Conservation (phyloP, 1,284 basidiomycete species). For the Salmacisia buchloeana region DNA sequence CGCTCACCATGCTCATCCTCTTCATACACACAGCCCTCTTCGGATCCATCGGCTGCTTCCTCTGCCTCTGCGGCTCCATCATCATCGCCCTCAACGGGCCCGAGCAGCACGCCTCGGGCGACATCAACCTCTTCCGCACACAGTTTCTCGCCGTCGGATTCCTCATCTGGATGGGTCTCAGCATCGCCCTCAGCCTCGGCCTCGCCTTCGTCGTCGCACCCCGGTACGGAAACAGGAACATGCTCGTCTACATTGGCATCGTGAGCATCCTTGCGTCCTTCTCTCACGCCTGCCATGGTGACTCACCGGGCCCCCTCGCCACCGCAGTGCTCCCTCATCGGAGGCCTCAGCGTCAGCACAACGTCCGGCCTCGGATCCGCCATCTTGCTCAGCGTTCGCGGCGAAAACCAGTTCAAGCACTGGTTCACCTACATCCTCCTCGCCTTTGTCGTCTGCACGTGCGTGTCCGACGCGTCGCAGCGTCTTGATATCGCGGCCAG, state of each 20-base stretch:
- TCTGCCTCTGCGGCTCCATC: constrained; percentile 80
- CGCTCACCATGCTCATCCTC: background rate
- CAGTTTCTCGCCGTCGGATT: constrained; percentile 84
- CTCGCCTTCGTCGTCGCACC: constrained; percentile 68
- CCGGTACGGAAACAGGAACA: constrained; percentile 81
- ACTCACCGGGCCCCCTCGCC: background rate
- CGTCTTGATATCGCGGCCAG: background rate
- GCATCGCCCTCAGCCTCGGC: constrained; percentile 28
- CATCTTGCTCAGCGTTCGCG: constrained; percentile 78
- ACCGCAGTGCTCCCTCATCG: constrained; percentile 76
- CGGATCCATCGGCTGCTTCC: constrained; percentile 64
- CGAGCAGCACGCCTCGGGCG: constrained; percentile 68
- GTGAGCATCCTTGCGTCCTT: background rate
- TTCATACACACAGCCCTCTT: constrained; percentile 25
- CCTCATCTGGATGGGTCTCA: constrained; percentile 63
- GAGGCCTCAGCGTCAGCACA: constrained; percentile 90
- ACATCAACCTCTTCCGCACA: constrained; percentile 71
- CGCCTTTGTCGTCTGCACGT: constrained; percentile 74
- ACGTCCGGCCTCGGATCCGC: constrained; percentile 88
- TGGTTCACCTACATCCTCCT: constrained; percentile 58
- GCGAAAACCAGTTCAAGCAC: constrained; percentile 74
- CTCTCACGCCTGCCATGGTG: background rate
- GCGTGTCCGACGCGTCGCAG: background rate
- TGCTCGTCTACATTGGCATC: constrained; percentile 73
- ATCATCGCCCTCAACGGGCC: constrained; percentile 68